Evolutionary conservation across 768 basidiomycete species (phyloP).

Genomic region (Auriscalpium vulgare): DNA sequence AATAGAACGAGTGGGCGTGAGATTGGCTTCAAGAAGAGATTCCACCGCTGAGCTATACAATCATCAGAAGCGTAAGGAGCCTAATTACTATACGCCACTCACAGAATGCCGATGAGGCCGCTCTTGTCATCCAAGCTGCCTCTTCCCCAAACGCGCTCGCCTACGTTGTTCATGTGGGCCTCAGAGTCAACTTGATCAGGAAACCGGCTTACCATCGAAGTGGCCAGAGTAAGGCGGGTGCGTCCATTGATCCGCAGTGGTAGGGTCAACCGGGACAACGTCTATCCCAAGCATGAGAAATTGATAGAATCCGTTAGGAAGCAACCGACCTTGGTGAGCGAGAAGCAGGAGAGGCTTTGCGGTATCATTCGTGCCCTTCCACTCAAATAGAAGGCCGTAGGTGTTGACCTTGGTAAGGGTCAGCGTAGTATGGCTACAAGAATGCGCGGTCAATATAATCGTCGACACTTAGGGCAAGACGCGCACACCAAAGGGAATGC

Average conservation of each 20-base stretch:
- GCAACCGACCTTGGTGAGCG: conserved; percentile 41
- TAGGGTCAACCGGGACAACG: neutral
- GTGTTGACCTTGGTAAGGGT: conserved; percentile 51
- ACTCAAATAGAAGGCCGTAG: conserved; percentile 51
- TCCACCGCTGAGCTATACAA: conserved; percentile 32
- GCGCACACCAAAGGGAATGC: conserved; percentile 59
- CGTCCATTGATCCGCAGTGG: too few species aligned
- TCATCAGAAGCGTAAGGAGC: too few species aligned
- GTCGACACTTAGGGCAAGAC: too few species aligned
- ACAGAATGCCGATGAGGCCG: conserved; percentile 26
- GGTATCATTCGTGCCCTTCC: conserved; percentile 41
- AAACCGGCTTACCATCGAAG: neutral
- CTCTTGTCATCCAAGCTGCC: conserved; percentile 29
- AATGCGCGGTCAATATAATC: neutral
- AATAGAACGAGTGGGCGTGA: conserved; percentile 34
- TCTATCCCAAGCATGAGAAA: conserved; percentile 29
- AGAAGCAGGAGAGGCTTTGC: conserved; percentile 49
- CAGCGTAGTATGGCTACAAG: conserved; percentile 41
- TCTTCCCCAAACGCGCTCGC: conserved; percentile 26
- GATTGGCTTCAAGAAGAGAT: conserved; percentile 36
- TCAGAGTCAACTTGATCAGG: neutral
- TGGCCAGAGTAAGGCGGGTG: too few species aligned
- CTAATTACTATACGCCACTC: neutral
- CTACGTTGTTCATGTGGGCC: neutral
- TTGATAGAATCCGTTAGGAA: neutral